These are phyloP conservation scores for Fragilariopsis cylindrus DNA, from an alignment of 108 stramenopile species.

Conservation along the genomic window DNA sequence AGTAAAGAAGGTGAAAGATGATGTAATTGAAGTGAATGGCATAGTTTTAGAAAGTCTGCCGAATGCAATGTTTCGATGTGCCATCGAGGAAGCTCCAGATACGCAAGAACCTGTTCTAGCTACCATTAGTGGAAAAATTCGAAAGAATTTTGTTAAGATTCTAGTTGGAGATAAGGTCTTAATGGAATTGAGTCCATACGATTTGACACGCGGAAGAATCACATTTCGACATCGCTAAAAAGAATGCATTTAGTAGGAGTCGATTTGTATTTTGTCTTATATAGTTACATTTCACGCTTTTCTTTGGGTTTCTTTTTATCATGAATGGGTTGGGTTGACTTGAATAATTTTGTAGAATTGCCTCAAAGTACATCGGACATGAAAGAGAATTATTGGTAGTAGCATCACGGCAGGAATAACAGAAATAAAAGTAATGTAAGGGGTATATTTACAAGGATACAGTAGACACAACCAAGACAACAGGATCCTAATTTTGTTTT, in stretches of 20 bases:
- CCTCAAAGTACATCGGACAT: too few species aligned
- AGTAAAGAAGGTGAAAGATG: conserved; percentile 84
- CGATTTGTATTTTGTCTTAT: background rate
- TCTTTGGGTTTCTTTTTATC: too few species aligned
- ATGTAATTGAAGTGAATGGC: conserved; percentile 89
- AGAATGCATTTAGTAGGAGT: background rate
- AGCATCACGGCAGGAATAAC: too few species aligned
- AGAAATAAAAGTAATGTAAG: too few species aligned
- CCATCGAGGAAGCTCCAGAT: conserved; percentile 80
- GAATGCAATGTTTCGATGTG: conserved; percentile 92
- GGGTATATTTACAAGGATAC: too few species aligned
- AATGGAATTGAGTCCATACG: conserved; percentile 92
- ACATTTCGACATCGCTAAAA: conserved; percentile 85
- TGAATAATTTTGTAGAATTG: too few species aligned
- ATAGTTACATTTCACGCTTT: too few species aligned
- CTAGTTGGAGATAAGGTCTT: conserved; percentile 91
- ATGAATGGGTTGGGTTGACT: too few species aligned
- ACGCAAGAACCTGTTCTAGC: conserved; percentile 83
- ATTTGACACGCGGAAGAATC: conserved; percentile 93
- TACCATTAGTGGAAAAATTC: conserved; percentile 91
- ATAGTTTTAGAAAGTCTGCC: conserved; percentile 86
- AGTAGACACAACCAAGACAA: too few species aligned
- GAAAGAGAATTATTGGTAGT: too few species aligned
- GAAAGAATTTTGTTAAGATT: conserved; percentile 92
- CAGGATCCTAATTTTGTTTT: too few species aligned